Evolutionary conservation across 768 basidiomycete genomes (phyloP), one percentile per base, ranked within the genome.

Genomic region (Roridomyces roridus): DNA sequence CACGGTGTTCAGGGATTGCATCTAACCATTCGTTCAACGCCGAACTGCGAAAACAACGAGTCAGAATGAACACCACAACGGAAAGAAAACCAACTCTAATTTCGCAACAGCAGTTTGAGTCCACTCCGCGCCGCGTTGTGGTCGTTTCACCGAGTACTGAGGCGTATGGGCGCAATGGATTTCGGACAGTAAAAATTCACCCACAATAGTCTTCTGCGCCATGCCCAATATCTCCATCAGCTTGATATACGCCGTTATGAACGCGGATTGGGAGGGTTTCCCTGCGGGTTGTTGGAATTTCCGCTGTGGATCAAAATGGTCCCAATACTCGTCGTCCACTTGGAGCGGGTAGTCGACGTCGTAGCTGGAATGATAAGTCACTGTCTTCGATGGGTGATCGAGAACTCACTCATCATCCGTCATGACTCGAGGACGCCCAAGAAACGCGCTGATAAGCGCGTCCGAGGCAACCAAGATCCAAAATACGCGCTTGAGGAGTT

Each of bases 311-410:
- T 78, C 79, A 34, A 63, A 72, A 53, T 69, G 70, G 6, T 76
- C 75, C 84, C 85, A 87, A 46, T 80, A 86, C 36, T 86, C 84
- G 62, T 87, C 85, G 50, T 87, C 86, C 6, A 82, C 80, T 10
- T 83, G 82, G 0, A 78, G 64, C 2, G 86, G 85, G 11, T 78
- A 75, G 35, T 84, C 83, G 9, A 82, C 70, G 53, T 87, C 85
- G 50, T 85, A 54, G 31, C 60, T 62, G 20, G 14, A 80, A 9
- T 18, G 25, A 34, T 24, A n/a, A 20, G 29, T n/a, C 21, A 36
- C 6, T n/a, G 14, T 12, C 11, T 25, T 1, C 4, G 35, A 23
- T 47, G 18, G 17, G 18, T 43, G 6, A 21, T n/a, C n/a, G 9
- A 20, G n/a, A 25, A 25, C 6, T 28, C 47, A 80, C 77, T 86